phyloP scores from a whole-genome alignment of 495 filamentous ascomycete species.

The Penicillium goetzii region DNA sequence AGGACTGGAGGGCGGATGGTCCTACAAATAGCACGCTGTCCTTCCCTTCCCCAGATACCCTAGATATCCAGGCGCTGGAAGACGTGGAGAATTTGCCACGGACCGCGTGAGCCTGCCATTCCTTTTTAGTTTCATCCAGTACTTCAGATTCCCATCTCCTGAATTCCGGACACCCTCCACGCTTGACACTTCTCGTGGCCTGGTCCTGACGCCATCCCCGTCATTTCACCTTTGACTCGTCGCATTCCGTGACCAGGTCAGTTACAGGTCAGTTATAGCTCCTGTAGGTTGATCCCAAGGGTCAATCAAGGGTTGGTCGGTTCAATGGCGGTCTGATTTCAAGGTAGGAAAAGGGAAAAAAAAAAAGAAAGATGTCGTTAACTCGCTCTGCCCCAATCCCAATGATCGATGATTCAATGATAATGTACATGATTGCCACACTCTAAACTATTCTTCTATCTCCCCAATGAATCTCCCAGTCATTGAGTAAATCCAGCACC shows the following conservation, averaged over 20 bases:
- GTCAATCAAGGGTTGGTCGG: not conserved
- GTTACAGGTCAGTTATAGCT: not conserved
- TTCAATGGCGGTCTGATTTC: not conserved
- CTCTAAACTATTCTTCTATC: not conserved
- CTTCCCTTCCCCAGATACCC: not conserved
- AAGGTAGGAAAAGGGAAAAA: not conserved
- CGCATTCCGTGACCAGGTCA: slow-evolving; percentile 4
- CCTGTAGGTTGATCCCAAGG: not conserved
- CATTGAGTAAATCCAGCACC: no score
- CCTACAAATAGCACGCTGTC: not conserved
- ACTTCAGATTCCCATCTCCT: not conserved
- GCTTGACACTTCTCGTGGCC: slow-evolving; percentile 13
- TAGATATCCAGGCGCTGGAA: slow-evolving; percentile 3
- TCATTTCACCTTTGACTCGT: not conserved
- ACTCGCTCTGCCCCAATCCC: not conserved
- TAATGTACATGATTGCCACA: slow-evolving; percentile 14
- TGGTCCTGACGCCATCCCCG: slow-evolving; percentile 10
- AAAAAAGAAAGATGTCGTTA: not conserved
- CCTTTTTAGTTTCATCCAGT: not conserved
- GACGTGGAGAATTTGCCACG: slow-evolving; percentile 10
- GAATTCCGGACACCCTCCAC: slow-evolving; percentile 5
- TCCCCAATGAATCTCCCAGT: not conserved
- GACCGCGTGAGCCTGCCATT: slow-evolving; percentile 11
- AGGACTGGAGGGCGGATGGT: not conserved
- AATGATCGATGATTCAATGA: not conserved